Evolutionary conservation across 352 stramenopile genomes (phyloP).

Genomic region (Globisporangium ultimum): DNA sequence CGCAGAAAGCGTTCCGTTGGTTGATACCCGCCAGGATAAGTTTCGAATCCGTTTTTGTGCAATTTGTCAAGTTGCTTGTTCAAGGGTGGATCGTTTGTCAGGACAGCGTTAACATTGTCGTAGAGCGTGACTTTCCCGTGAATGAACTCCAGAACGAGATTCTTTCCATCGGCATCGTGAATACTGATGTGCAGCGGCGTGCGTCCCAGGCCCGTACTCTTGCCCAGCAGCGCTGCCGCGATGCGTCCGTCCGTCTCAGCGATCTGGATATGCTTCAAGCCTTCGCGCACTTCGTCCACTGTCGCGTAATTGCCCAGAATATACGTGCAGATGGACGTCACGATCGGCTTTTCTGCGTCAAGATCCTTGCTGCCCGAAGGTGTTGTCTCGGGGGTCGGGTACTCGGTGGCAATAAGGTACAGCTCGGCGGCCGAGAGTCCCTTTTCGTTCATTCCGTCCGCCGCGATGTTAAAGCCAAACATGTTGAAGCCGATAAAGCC

Average conservation of each 20-base stretch:
- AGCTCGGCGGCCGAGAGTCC: slow-evolving; percentile 50
- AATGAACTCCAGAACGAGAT: slow-evolving; percentile 72
- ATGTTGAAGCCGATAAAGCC: slow-evolving; percentile 54
- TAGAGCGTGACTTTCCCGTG: slow-evolving; percentile 47
- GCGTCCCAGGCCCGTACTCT: slow-evolving; percentile 18
- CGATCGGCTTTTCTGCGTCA: slow-evolving; percentile 35
- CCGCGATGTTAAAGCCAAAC: slow-evolving; percentile 47
- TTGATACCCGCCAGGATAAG: slow-evolving; percentile 48
- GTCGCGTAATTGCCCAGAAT: slow-evolving; percentile 68
- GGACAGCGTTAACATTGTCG: slow-evolving; percentile 59
- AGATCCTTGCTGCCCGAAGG: background rate
- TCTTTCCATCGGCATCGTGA: slow-evolving; percentile 56
- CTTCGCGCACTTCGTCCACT: slow-evolving; percentile 50
- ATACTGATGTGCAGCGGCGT: slow-evolving; percentile 62
- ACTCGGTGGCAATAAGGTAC: slow-evolving; percentile 42
- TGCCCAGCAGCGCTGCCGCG: slow-evolving; percentile 19
- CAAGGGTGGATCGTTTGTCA: slow-evolving; percentile 70
- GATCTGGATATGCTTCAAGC: slow-evolving; percentile 49
- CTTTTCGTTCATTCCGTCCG: slow-evolving; percentile 51
- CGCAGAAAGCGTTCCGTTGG: slow-evolving; percentile 54
- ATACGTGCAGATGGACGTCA: slow-evolving; percentile 68
- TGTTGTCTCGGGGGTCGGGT: slow-evolving; percentile 31
- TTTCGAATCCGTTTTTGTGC: slow-evolving; percentile 21
- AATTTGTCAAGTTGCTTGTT: slow-evolving; percentile 39
- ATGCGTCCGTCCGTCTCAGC: slow-evolving; percentile 45